Conservation (phyloP, 257 asterid genomes). For the Petunia axillaris region DNA sequence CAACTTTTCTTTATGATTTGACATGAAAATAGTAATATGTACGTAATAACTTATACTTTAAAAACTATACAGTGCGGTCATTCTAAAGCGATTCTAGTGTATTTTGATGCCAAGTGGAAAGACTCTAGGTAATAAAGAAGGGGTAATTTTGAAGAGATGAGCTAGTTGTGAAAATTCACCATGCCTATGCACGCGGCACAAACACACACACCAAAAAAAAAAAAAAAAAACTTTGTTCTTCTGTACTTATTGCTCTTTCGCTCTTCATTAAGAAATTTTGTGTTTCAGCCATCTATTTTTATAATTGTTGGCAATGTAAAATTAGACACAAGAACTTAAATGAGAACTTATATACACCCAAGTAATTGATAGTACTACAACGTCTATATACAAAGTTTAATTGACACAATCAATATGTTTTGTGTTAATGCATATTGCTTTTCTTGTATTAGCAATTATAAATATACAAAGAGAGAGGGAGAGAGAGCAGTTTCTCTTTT, state of each 20-base stretch:
- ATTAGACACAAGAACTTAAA: neutral
- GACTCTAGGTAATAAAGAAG: neutral
- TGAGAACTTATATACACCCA: neutral
- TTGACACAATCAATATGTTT: neutral
- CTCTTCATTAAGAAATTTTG: neutral
- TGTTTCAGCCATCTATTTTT: neutral
- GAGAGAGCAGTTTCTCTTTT: neutral
- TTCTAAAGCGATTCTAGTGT: neutral
- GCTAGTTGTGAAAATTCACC: neutral
- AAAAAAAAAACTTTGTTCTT: neutral
- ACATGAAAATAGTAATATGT: neutral
- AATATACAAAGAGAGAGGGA: neutral
- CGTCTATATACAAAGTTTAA: neutral
- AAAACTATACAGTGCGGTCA: neutral
- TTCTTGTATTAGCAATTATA: neutral
- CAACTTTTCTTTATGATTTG: neutral
- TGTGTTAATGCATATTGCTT: neutral
- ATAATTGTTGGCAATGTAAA: neutral
- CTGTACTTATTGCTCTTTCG: neutral
- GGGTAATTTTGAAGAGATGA: neutral
- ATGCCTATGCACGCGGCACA: neutral
- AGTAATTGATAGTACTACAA: neutral
- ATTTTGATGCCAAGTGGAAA: neutral
- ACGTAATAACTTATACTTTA: neutral
- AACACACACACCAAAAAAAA: too few relatives aligned